Evolutionary conservation across 2,329 filamentous ascomycete species (phyloP).

Genomic region (Aspergillus floridensis): DNA sequence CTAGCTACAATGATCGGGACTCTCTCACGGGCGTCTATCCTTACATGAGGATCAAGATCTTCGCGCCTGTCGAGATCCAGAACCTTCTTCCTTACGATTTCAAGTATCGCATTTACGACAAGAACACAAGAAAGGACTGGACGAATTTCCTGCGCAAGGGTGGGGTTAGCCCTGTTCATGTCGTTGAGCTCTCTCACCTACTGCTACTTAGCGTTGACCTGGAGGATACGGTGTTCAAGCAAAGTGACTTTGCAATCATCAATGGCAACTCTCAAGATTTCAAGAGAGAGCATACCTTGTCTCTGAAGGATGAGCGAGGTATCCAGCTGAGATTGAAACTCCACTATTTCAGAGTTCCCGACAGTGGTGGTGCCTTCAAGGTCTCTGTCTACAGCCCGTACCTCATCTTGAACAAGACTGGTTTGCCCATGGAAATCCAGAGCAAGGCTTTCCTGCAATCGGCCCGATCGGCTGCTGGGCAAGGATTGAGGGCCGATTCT

Average conservation of each 20-base stretch:
- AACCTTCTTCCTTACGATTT: conserved; percentile 96
- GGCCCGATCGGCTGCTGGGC: conserved; percentile 78
- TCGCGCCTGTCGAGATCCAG: conserved; percentile 88
- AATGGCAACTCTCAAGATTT: conserved; percentile 89
- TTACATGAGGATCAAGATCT: conserved; percentile 89
- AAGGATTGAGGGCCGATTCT: conserved; percentile 61
- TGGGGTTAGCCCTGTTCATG: conserved; percentile 93
- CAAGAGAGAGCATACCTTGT: conserved; percentile 72
- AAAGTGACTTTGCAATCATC: conserved; percentile 96
- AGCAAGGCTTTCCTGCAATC: conserved; percentile 86
- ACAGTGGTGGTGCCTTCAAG: conserved; percentile 93
- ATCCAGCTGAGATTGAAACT: conserved; percentile 76
- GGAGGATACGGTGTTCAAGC: conserved; percentile 91
- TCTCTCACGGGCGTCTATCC: conserved; percentile 83
- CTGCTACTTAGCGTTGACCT: conserved; percentile 91
- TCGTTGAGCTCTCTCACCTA: conserved; percentile 92
- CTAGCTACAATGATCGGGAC: conserved; percentile 77
- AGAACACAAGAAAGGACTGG: conserved; percentile 98
- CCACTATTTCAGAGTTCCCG: conserved; percentile 85
- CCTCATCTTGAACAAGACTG: conserved; percentile 91
- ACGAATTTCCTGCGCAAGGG: conserved; percentile 96
- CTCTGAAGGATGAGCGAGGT: conserved; percentile 81
- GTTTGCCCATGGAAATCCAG: conserved; percentile 79
- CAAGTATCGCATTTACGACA: conserved; percentile 98
- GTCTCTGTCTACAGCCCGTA: conserved; percentile 95